Evolutionary conservation across 352 stramenopile species (phyloP).

Genomic region (Pythium biforme): DNA sequence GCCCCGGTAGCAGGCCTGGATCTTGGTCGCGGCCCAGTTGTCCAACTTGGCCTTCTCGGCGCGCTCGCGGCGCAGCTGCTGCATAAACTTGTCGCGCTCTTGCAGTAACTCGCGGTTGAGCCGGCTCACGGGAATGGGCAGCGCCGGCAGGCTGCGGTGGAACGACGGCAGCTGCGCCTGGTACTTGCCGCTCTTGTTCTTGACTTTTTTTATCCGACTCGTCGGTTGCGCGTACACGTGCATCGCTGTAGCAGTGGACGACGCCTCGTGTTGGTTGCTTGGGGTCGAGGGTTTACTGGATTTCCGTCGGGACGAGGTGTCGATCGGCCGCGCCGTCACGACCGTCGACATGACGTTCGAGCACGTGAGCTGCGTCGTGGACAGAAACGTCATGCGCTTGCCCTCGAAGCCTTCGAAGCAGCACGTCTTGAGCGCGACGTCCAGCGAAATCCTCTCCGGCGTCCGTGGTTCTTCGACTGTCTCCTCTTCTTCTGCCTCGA

Average conservation of each 20-base stretch:
- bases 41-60: conserved; percentile 49
- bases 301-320: conserved; percentile 13
- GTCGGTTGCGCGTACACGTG: conserved; percentile 36
- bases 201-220: conserved; percentile 28
- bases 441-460: conserved; percentile 32
- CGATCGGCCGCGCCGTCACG: conserved; percentile 43
- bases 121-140: conserved; percentile 45
- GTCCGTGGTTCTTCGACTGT: background rate
- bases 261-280: conserved; percentile 3
- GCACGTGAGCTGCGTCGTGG: conserved; percentile 57
- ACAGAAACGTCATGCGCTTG: conserved; percentile 38
- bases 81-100: conserved; percentile 64
- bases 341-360: conserved; percentile 68
- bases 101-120: conserved; percentile 48
- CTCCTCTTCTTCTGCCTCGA: background rate
- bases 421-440: conserved; percentile 25
- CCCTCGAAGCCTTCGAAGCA: conserved; percentile 45
- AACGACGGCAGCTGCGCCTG: conserved; percentile 50
- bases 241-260: background rate
- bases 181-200: conserved; percentile 40
- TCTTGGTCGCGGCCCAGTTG: conserved; percentile 59
- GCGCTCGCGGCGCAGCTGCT: conserved; percentile 47
- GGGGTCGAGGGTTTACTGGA: background rate
- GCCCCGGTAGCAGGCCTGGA: conserved; percentile 62
- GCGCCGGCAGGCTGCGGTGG: conserved; percentile 46